A percentile compares a stretch with the other conserved stretches of the same genome.
phyloP scores from a whole-genome alignment of 2,329 filamentous ascomycete genomes.

The Cladophialophora carrionii region DNA sequence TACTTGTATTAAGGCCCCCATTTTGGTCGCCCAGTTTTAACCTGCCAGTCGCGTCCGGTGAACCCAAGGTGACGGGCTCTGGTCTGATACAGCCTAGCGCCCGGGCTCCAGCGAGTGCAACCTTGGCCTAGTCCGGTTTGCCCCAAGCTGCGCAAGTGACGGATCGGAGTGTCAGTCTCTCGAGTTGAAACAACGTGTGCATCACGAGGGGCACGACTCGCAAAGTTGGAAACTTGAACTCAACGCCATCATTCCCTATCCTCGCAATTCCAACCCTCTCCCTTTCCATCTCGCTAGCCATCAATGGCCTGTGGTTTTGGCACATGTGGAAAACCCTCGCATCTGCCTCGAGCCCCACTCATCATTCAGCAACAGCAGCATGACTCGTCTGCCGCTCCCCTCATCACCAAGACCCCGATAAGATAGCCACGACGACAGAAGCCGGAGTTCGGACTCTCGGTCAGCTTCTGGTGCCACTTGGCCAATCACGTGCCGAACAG shows the following conservation, averaged over 20 bases:
- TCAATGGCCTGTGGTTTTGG: conserved; percentile 3
- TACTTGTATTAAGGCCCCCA: background rate
- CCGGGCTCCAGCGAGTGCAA: background rate
- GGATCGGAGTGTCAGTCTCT: background rate
- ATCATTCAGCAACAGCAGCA: conserved; percentile 5
- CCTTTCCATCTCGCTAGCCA: background rate
- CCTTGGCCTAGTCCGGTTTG: background rate
- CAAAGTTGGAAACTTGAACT: background rate
- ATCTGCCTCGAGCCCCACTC: background rate
- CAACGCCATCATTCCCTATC: background rate
- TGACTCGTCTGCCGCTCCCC: conserved; percentile 12
- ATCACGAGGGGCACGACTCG: background rate
- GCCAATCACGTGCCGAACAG: conserved; percentile 6
- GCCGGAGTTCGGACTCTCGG: conserved; percentile 10
- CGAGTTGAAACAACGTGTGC: background rate
- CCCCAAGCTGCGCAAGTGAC: background rate
- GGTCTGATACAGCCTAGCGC: conserved; percentile 2
- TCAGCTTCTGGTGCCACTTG: conserved; percentile 7
- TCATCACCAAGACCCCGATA: conserved; percentile 15
- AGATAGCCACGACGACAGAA: conserved; percentile 9
- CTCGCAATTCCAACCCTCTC: conserved; percentile 5
- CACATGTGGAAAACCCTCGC: conserved; percentile 1
- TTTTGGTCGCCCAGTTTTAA: background rate
- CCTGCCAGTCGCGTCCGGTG: background rate
- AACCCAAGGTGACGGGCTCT: background rate